Evolutionary conservation across 163 green algal species (phyloP), one percentile per base, ranked within the genome.

Genomic region (Scenedesmus sp.): DNA sequence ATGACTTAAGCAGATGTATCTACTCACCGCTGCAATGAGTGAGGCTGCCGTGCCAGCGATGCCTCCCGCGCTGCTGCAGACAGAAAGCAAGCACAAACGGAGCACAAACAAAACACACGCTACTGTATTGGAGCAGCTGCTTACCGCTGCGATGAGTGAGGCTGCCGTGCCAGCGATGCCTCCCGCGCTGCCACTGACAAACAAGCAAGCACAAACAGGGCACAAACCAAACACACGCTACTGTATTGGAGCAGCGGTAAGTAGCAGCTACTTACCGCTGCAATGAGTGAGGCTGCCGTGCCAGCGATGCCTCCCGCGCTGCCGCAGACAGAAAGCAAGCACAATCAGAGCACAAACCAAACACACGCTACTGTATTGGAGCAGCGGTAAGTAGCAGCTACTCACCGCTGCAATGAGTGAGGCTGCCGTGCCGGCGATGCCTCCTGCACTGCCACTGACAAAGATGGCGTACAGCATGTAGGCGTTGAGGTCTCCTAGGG

Each of bases 401-500:
- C 84, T 88, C 7, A 88, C 84, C n/a, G 95, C 94, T 89, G 95
- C 93, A 13, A 96, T 92, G 15, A 96, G 87, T 15, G 82, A 88
- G 16, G n/a, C n/a, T n/a, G n/a, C n/a, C n/a, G n/a, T n/a, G n/a
- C n/a, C n/a, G n/a, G n/a, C n/a, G n/a, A 96, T 59, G 15, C 82
- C 57, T 13, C 93, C 94, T 1, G 94, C 92, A 52, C 94, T 95
- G 83, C 73, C 84, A 54, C 88, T 89, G 18, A 96, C 94, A 87
- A 94, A 96, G 2, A 96, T 66, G 60, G 94, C 92, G 82, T 96
- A 96, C 62, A 96, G 94, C 52, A 96, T 91, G 90, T 95, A 96
- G n/a, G 93, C 84, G 57, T 92, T 94, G 62, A 97, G 92, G 84
- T 93, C 70, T 26, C 95, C 95, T 0, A 95, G 86, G 1, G 86